phyloP scores from a whole-genome alignment of 2,329 filamentous ascomycete species.

The Meredithiella fracta region DNA sequence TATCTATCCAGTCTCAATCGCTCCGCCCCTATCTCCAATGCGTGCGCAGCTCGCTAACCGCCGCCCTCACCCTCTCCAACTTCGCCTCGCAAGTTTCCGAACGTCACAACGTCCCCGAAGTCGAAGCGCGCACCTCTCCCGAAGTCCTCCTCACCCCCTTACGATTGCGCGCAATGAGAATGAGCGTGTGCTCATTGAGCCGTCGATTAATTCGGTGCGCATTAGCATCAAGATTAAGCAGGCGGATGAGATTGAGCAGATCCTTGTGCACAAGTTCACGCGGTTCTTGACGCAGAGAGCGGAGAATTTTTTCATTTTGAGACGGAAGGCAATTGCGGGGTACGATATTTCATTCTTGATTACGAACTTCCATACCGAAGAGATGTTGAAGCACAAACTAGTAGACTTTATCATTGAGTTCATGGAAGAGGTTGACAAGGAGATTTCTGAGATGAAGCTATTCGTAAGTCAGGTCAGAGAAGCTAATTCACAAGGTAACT shows the following conservation, averaged over 20 bases:
- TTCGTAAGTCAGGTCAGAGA: conserved; percentile 49
- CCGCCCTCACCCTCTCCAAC: conserved; percentile 76
- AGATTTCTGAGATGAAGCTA: conserved; percentile 99
- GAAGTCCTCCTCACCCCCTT: conserved; percentile 88
- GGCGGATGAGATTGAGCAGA: conserved; percentile 96
- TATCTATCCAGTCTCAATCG: conserved; percentile 66
- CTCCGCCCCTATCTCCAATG: conserved; percentile 91
- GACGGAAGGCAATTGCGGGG: conserved; percentile 88
- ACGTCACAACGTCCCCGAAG: conserved; percentile 93
- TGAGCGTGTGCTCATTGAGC: conserved; percentile 89
- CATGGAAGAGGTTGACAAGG: conserved; percentile 99
- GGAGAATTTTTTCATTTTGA: conserved; percentile 90
- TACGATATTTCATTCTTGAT: conserved; percentile 99
- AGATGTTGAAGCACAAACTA: conserved; percentile 97
- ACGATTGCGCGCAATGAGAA: conserved; percentile 91
- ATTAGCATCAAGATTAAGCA: conserved; percentile 99
- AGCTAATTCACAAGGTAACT: neutral
- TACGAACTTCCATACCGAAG: conserved; percentile 96
- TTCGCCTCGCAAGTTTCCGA: conserved; percentile 95
- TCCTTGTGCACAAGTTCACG: conserved; percentile 96
- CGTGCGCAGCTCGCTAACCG: conserved; percentile 84
- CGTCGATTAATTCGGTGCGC: conserved; percentile 89
- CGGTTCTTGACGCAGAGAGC: conserved; percentile 90
- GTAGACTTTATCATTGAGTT: conserved; percentile 99
- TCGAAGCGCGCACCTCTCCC: conserved; percentile 82